Evolutionary conservation across 306 rosid genomes (phyloP).

Genomic region (Lupinus albus): DNA sequence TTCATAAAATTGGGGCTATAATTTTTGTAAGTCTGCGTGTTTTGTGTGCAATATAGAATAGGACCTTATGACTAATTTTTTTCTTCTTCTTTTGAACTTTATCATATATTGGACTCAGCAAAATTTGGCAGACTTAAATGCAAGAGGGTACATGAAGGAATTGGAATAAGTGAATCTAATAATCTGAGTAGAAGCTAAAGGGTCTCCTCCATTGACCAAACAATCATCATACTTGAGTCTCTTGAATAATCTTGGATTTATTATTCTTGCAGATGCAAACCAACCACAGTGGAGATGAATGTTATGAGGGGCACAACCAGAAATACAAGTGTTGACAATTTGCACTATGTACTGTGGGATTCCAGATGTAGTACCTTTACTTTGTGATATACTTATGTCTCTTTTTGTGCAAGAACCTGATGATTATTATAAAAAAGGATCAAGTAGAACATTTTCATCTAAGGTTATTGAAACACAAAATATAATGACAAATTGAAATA

Average conservation of each 20-base stretch:
- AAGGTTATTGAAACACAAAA: not conserved
- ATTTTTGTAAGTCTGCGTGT: slow-evolving; percentile 27
- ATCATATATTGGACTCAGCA: slow-evolving; percentile 44
- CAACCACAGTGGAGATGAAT: slow-evolving; percentile 73
- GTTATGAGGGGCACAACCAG: slow-evolving; percentile 58
- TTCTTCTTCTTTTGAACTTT: not conserved
- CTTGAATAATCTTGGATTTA: slow-evolving; percentile 62
- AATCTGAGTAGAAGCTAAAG: slow-evolving; percentile 47
- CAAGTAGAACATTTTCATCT: not conserved
- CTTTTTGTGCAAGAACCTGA: slow-evolving; percentile 55
- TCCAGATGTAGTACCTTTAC: slow-evolving; percentile 54
- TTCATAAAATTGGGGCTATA: not conserved
- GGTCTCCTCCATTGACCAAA: slow-evolving; percentile 66
- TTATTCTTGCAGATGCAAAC: slow-evolving; percentile 71
- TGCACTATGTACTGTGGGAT: slow-evolving; percentile 66
- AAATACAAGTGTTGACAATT: slow-evolving; percentile 67
- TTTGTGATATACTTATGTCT: slow-evolving; percentile 72
- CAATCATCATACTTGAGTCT: slow-evolving; percentile 68
- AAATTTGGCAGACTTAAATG: slow-evolving; percentile 61
- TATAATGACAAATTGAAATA: not conserved
- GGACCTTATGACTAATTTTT: not conserved
- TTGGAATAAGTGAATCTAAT: slow-evolving; percentile 68
- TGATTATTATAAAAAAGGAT: not conserved
- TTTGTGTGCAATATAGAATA: slow-evolving; percentile 24
- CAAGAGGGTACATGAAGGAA: slow-evolving; percentile 65